phyloP scores from a whole-genome alignment of 2,329 filamentous ascomycete species.

The Ambrosiella cleistominuta region DNA sequence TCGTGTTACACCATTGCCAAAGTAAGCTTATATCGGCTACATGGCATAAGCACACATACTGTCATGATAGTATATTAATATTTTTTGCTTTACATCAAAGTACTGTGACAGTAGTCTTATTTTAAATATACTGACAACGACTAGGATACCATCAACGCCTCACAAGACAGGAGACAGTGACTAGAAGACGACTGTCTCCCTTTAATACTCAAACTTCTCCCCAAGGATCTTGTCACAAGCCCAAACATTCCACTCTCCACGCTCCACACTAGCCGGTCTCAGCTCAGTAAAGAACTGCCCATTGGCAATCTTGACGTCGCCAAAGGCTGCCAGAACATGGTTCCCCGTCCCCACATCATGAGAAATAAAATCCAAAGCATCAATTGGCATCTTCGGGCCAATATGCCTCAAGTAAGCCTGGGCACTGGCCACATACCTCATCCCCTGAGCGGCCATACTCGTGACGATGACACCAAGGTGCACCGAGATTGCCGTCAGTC shows the following conservation, averaged over 20 bases:
- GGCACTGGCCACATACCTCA: not conserved
- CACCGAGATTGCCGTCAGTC: slow-evolving; percentile 8
- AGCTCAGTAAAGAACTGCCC: not conserved
- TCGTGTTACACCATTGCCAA: too few relatives aligned
- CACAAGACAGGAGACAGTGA: too few relatives aligned
- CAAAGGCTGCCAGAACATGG: not conserved
- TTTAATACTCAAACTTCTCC: slow-evolving; percentile 1
- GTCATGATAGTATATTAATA: too few relatives aligned
- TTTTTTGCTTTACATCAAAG: too few relatives aligned
- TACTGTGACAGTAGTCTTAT: too few relatives aligned
- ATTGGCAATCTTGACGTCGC: not conserved
- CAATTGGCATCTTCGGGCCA: not conserved
- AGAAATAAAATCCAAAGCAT: not conserved
- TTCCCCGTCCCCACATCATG: not conserved
- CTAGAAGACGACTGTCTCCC: too few relatives aligned
- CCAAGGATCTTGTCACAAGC: slow-evolving; percentile 7
- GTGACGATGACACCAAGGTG: slow-evolving; percentile 15
- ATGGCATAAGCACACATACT: too few relatives aligned
- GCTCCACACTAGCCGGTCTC: not conserved
- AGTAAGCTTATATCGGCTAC: too few relatives aligned
- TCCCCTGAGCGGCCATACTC: slow-evolving; percentile 4
- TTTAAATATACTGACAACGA: too few relatives aligned
- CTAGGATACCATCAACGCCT: too few relatives aligned
- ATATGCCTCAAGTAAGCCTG: not conserved
- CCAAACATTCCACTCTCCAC: slow-evolving; percentile 4